These are phyloP conservation scores for Lactarius pseudohatsudake DNA, from an alignment of 768 basidiomycete species.

Conservation along the genomic window DNA sequence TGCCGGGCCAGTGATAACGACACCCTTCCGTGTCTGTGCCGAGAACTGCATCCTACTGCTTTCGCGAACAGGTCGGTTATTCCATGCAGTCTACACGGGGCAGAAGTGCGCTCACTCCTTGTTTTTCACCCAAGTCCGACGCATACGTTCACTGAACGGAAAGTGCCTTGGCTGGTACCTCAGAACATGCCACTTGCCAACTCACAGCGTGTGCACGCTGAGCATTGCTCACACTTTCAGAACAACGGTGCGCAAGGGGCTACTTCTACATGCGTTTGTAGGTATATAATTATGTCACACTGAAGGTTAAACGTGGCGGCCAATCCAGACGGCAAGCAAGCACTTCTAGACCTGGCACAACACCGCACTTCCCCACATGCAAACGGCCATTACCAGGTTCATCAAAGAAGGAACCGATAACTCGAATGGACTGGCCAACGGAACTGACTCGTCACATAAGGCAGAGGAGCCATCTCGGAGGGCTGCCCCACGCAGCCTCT, in stretches of 20 bases:
- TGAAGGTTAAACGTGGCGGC: neutral
- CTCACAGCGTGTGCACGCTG: neutral
- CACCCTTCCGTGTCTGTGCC: neutral
- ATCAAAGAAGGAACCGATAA: neutral
- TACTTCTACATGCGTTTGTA: no score
- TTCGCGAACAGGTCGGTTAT: neutral
- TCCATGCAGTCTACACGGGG: neutral
- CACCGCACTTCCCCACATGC: neutral
- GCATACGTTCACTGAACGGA: neutral
- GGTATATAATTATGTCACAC: neutral
- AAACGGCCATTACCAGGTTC: neutral
- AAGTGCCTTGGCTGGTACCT: neutral
- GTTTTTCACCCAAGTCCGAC: neutral
- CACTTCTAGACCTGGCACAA: neutral
- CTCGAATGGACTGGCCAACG: slow-evolving; percentile 4
- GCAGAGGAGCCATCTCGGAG: slow-evolving; percentile 5
- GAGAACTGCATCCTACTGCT: no score
- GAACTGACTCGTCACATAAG: slow-evolving; percentile 5
- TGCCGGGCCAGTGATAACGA: no score
- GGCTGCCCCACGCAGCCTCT: neutral
- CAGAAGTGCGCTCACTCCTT: neutral
- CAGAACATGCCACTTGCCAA: neutral
- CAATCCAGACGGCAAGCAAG: neutral
- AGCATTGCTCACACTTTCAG: neutral
- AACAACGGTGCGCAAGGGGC: neutral